Evolutionary conservation across 2,329 filamentous ascomycete species (phyloP), one percentile per base, ranked within the genome.

Genomic region (Didymosphaeria variabile): DNA sequence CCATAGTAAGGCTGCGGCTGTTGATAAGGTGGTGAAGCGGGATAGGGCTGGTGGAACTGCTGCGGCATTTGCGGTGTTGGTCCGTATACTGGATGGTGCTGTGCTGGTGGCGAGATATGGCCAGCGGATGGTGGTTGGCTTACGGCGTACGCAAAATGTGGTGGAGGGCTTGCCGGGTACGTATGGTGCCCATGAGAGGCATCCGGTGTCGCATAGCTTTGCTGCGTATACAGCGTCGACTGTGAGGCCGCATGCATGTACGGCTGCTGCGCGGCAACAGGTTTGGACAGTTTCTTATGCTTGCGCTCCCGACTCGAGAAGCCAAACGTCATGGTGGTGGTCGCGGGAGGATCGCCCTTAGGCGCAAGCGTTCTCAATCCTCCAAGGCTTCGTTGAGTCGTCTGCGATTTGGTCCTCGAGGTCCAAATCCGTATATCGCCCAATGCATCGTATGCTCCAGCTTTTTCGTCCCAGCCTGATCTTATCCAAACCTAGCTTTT

Each of bases 211-310:
- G 42, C 29, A 47, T 38, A 47, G 54, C 44, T 56, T n/a, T 56
- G 55, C 40, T 68, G 71, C 21, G 62, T 32, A 6, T 69, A 55
- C 15, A 60, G 46, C 21, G 60, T 60, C 23, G 67, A 61, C 42
- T 66, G 63, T n/a, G 60, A 65, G 10, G 55, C 60, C 53, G 66
- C 63, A 10, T 62, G 57, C 23, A 62, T 60, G 42, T 68, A 62
- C 34, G 63, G 54, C 42, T 55, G 54, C 42, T 55, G 53, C 29
- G 31, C 53, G 47, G 34, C 66, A 65, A 13, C 63, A 50, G 36
- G 52, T 52, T 60, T 69, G 69, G 26, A 65, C 57, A 55, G 59
- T 61, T 71, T 74, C 66, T 62, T 68, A 60, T 63, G 64, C 60
- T 60, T 66, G 40, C 67, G 65, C 46, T 72, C 70, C 5, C 58